Percentiles rank a stretch among this genome's conserved stretches.
Evolutionary conservation across 805 yeast species (phyloP).

Genomic region (Phaffomyces antillensis): DNA sequence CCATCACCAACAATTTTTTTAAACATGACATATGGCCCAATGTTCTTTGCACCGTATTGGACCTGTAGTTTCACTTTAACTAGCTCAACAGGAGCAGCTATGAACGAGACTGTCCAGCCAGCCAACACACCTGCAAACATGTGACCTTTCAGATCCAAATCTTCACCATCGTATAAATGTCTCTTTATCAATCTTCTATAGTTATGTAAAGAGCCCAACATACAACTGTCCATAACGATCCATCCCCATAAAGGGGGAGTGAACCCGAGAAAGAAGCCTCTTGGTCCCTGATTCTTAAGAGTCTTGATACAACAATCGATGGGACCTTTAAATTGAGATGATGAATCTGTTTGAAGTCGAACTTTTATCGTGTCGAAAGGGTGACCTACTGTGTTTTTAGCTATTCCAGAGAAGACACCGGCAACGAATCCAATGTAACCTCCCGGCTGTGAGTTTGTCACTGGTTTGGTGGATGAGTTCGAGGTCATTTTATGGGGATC

Average conservation of each 20-base stretch:
- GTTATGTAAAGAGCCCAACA: conserved; percentile 80
- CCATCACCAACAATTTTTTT: conserved; percentile 46
- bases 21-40: conserved; percentile 77
- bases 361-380: conserved; percentile 91
- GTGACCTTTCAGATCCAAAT: conserved; percentile 68
- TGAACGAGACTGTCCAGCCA: conserved; percentile 88
- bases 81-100: conserved; percentile 93
- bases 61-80: conserved; percentile 85
- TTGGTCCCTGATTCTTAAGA: conserved; percentile 61
- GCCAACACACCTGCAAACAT: conserved; percentile 69
- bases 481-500: not conserved
- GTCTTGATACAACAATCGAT: conserved; percentile 75
- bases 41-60: conserved; percentile 70
- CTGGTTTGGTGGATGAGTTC: not conserved
- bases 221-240: conserved; percentile 89
- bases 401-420: conserved; percentile 81
- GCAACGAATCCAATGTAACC: conserved; percentile 69
- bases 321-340: conserved; percentile 65
- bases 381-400: conserved; percentile 86
- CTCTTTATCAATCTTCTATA: conserved; percentile 65
- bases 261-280: conserved; percentile 82
- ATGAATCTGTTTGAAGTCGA: conserved; percentile 70
- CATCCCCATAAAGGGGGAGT: conserved; percentile 92
- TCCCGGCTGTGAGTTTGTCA: conserved; percentile 12
- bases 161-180: conserved; percentile 49